phyloP scores from a whole-genome alignment of 177 flowering plant genomes.

The Vitis hybrid region DNA sequence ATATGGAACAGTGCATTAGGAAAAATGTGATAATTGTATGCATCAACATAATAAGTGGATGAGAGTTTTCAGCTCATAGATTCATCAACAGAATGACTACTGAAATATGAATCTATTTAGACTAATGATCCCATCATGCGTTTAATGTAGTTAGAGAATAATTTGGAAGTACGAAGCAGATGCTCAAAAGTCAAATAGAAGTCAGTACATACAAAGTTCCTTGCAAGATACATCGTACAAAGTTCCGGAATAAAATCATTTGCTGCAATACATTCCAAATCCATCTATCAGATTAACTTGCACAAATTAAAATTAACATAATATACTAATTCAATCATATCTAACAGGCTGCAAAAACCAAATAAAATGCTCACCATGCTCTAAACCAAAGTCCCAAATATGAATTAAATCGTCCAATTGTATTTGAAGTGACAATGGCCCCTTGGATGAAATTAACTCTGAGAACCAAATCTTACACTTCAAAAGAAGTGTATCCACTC shows the following conservation, averaged over 20 bases:
- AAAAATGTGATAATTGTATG: not conserved
- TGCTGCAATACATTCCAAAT: conserved; percentile 51
- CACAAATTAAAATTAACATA: conserved; percentile 1
- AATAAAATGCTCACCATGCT: conserved; percentile 47
- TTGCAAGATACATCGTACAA: conserved; percentile 63
- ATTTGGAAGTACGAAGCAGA: not conserved
- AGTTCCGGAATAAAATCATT: conserved; percentile 46
- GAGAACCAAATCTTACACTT: conserved; percentile 62
- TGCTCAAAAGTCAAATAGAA: conserved; percentile 17
- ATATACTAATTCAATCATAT: not conserved
- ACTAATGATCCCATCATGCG: not conserved
- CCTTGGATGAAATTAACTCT: conserved; percentile 25
- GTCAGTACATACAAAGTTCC: conserved; percentile 63
- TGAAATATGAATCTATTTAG: not conserved
- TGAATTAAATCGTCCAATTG: conserved; percentile 41
- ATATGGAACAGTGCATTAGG: no score
- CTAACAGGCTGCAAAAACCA: not conserved
- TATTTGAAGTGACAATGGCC: conserved; percentile 21
- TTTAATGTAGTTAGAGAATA: not conserved
- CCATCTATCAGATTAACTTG: conserved; percentile 28
- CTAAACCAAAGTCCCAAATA: conserved; percentile 59
- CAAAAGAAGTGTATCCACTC: conserved; percentile 52
- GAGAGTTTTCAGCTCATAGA: not conserved
- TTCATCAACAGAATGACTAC: not conserved
- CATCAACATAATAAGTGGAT: no score